phyloP scores from a whole-genome alignment of 2,329 filamentous ascomycete genomes.

The Exophiala phaeomuriformis region DNA sequence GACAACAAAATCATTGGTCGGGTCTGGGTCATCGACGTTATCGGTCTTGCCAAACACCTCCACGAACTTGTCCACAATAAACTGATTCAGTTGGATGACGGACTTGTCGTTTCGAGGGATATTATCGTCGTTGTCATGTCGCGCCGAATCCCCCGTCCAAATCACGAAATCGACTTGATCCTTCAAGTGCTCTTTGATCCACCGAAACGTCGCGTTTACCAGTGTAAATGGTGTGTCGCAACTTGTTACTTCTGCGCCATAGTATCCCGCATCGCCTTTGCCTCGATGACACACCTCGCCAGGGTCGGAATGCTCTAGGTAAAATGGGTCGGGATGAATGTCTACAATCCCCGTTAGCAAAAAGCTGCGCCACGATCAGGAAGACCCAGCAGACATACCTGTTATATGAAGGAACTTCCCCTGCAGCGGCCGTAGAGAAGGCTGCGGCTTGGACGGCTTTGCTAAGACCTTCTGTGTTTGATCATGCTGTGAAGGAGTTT shows the following conservation, averaged over 20 bases:
- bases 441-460: slow-evolving; percentile 4
- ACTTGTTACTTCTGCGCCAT: slow-evolving; percentile 77
- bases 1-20: slow-evolving; percentile 56
- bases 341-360: slow-evolving; percentile 47
- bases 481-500: slow-evolving; percentile 1
- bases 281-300: slow-evolving; percentile 73
- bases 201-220: slow-evolving; percentile 80
- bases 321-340: slow-evolving; percentile 84
- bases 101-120: slow-evolving; percentile 68
- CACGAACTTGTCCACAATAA: slow-evolving; percentile 67
- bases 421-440: slow-evolving; percentile 41
- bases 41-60: slow-evolving; percentile 59
- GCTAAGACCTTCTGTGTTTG: slow-evolving; percentile 6
- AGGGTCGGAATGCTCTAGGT: slow-evolving; percentile 64
- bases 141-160: slow-evolving; percentile 85
- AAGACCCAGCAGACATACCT: slow-evolving; percentile 45
- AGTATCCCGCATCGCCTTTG: slow-evolving; percentile 57
- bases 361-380: not conserved
- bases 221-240: slow-evolving; percentile 80
- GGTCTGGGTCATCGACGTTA: slow-evolving; percentile 42
- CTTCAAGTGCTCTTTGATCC: slow-evolving; percentile 71
- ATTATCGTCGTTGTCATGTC: slow-evolving; percentile 80
- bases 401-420: slow-evolving; percentile 84
- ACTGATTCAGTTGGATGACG: slow-evolving; percentile 69
- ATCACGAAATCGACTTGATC: slow-evolving; percentile 81